These are phyloP conservation scores for Reticulascus tulasneorum DNA, from an alignment of 2,329 filamentous ascomycete genomes.

Conservation along the genomic window DNA sequence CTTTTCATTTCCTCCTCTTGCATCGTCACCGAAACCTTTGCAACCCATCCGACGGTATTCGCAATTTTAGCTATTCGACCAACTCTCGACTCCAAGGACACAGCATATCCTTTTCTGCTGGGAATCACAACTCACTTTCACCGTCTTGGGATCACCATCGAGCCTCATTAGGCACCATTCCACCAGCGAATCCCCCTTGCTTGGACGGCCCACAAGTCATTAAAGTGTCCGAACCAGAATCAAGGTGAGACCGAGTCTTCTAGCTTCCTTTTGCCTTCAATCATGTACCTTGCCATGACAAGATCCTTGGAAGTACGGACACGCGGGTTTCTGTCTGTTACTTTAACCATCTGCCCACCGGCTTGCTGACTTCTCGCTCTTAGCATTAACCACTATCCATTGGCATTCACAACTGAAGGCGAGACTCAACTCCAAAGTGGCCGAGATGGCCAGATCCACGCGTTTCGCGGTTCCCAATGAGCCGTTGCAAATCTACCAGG, in stretches of 20 bases:
- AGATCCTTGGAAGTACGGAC: conserved; percentile 8
- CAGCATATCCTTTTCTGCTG: too few species aligned
- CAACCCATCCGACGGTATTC: too few species aligned
- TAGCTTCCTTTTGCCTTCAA: conserved; percentile 14
- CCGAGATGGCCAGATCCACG: conserved; percentile 51
- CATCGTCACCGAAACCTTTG: too few species aligned
- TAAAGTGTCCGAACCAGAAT: conserved; percentile 13
- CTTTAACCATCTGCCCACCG: conserved; percentile 11
- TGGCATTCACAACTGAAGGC: conserved; percentile 2
- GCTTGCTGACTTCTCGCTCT: conserved; percentile 8
- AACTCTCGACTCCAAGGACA: too few species aligned
- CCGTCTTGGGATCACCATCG: conserved; percentile 1
- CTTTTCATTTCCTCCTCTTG: conserved; percentile 12
- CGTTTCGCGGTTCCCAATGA: conserved; percentile 42
- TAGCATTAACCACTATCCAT: conserved; percentile 11
- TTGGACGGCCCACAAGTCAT: conserved; percentile 16
- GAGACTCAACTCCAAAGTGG: conserved; percentile 20
- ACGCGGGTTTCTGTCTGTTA: conserved; percentile 12
- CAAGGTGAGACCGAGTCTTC: conserved; percentile 16
- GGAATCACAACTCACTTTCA: too few species aligned
- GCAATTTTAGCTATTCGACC: too few species aligned
- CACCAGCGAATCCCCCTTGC: conserved; percentile 15
- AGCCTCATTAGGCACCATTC: conserved; percentile 8
- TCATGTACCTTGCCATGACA: conserved; percentile 9
- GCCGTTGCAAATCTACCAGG: conserved; percentile 49